These are phyloP conservation scores for Grifola frondosa DNA, from an alignment of 1,284 basidiomycete genomes.

Conservation along the genomic window DNA sequence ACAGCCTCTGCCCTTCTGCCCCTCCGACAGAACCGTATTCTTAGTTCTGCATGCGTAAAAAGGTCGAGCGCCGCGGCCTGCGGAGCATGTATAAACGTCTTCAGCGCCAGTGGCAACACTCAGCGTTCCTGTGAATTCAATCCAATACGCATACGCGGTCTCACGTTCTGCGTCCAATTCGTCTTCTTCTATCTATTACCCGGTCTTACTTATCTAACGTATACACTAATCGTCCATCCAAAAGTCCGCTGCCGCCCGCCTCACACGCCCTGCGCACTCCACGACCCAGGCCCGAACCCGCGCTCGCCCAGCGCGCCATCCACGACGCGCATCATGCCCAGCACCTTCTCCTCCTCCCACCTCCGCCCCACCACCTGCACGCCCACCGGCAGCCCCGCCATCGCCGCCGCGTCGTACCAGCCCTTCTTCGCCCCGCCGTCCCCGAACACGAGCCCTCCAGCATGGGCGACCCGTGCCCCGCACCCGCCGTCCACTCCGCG, in stretches of 20 bases:
- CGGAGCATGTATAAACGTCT: too few relatives aligned
- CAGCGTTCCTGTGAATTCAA: too few relatives aligned
- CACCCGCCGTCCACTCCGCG: slow-evolving; percentile 50
- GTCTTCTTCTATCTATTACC: too few relatives aligned
- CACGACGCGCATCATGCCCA: slow-evolving; percentile 80
- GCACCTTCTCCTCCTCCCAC: slow-evolving; percentile 86
- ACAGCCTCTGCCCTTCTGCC: too few relatives aligned
- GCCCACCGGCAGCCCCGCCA: slow-evolving; percentile 80
- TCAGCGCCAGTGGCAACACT: too few relatives aligned
- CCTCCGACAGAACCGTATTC: too few relatives aligned
- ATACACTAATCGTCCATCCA: too few relatives aligned
- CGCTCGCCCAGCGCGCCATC: slow-evolving; percentile 48
- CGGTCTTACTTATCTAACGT: too few relatives aligned
- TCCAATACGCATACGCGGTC: too few relatives aligned
- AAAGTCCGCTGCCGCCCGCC: slow-evolving; percentile 54
- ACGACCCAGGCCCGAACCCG: slow-evolving; percentile 40
- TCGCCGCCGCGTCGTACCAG: slow-evolving; percentile 69
- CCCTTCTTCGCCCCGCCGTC: slow-evolving; percentile 34
- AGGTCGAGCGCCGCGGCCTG: too few relatives aligned
- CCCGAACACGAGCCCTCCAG: slow-evolving; percentile 60
- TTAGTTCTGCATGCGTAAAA: too few relatives aligned
- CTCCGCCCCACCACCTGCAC: slow-evolving; percentile 78
- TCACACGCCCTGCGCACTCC: slow-evolving; percentile 15
- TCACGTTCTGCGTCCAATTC: too few relatives aligned
- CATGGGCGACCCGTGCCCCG: slow-evolving; percentile 48